These are phyloP conservation scores for Phlyctochytrium bullatum DNA, from an alignment of 192 early-diverging fungal genomes.

Conservation along the genomic window DNA sequence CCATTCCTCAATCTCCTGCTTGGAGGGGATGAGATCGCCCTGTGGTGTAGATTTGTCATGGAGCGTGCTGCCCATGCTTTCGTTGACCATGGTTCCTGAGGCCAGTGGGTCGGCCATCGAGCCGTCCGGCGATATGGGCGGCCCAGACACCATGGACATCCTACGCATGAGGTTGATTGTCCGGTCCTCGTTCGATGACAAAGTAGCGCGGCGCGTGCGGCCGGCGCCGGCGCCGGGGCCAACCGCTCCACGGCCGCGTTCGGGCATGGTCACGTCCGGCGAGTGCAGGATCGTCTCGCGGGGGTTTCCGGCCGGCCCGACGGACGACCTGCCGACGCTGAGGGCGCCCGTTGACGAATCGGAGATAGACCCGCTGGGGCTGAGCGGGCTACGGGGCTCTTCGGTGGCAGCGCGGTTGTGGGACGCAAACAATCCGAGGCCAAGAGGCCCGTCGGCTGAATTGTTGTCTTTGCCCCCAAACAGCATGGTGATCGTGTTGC, in stretches of 20 bases:
- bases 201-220: not conserved
- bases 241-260: not conserved
- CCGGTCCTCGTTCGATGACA: slow-evolving; percentile 10
- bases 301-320: too few relatives aligned
- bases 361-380: not conserved
- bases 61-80: slow-evolving; percentile 6
- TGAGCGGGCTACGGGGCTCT: not conserved
- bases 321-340: not conserved
- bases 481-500: not conserved
- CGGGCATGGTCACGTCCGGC: not conserved
- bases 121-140: not conserved
- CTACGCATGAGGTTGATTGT: slow-evolving; percentile 29
- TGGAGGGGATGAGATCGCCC: slow-evolving; percentile 21
- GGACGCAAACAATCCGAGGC: not conserved
- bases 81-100: not conserved
- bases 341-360: not conserved
- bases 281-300: not conserved
- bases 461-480: not conserved
- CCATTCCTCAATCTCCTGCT: slow-evolving; percentile 59
- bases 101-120: not conserved
- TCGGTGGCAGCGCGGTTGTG: not conserved
- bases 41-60: not conserved
- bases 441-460: not conserved
- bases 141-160: slow-evolving; percentile 42
- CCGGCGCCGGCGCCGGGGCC: not conserved